Conservation (phyloP, 2,329 filamentous ascomycete genomes). For the Neofusicoccum laricinum region DNA sequence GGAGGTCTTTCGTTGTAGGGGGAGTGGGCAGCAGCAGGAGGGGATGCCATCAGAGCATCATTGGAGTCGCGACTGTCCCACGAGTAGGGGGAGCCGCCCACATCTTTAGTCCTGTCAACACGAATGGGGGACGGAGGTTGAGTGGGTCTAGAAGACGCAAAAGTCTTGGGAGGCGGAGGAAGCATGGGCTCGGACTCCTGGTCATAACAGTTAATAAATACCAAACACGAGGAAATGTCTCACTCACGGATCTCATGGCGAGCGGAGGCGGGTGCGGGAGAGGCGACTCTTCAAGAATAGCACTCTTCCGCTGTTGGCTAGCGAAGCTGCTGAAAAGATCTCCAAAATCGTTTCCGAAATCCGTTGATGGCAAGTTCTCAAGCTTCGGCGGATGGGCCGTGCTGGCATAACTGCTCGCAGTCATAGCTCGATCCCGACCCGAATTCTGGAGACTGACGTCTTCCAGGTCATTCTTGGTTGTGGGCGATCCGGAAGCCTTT, state of each 20-base stretch:
- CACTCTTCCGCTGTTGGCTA: constrained; percentile 28
- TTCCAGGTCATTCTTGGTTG: constrained; percentile 4
- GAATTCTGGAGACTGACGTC: constrained; percentile 5
- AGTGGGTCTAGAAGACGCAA: constrained; percentile 5
- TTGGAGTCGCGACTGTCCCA: constrained; percentile 52
- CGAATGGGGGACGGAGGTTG: constrained; percentile 12
- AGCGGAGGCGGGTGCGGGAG: constrained; percentile 6
- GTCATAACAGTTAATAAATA: constrained; percentile 11
- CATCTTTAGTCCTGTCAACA: constrained; percentile 26
- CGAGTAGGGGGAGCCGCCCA: constrained; percentile 51
- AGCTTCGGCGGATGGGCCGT: constrained; percentile 41
- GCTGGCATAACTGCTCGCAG: constrained; percentile 48
- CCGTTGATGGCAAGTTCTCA: constrained; percentile 29
- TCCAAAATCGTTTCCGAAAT: constrained; percentile 43
- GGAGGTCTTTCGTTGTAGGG: constrained; percentile 17
- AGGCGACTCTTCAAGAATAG: constrained; percentile 11
- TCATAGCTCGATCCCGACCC: constrained; percentile 39
- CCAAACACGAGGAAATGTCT: constrained; percentile 6
- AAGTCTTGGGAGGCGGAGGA: constrained; percentile 13
- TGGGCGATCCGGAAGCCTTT: neutral
- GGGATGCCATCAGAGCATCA: constrained; percentile 47
- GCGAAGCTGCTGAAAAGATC: constrained; percentile 49
- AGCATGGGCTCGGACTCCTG: constrained; percentile 16
- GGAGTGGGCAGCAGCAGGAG: constrained; percentile 33
- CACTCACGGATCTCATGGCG: constrained; percentile 16